These are phyloP conservation scores for Geranium rotundifolium DNA, from an alignment of 345 rosid species.

Conservation along the genomic window DNA sequence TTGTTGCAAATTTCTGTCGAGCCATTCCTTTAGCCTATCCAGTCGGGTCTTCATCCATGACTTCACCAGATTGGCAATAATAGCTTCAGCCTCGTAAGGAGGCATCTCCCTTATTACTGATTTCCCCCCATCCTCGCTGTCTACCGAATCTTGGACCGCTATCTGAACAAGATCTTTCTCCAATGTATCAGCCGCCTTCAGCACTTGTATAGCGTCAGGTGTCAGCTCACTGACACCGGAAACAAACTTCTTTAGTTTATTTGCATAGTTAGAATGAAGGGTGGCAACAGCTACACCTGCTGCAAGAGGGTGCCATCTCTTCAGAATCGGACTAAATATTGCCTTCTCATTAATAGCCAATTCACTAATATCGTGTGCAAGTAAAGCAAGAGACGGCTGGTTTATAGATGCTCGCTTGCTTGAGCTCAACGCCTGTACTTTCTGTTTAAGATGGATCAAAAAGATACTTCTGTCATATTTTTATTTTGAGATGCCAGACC, in stretches of 20 bases:
- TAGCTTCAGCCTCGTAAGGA: slow-evolving; percentile 83
- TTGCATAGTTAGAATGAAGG: slow-evolving; percentile 82
- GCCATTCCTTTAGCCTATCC: slow-evolving; percentile 85
- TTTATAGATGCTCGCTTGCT: slow-evolving; percentile 44
- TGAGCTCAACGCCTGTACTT: slow-evolving; percentile 56
- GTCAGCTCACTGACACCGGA: slow-evolving; percentile 71
- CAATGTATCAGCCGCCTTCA: slow-evolving; percentile 81
- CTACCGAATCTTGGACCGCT: slow-evolving; percentile 89
- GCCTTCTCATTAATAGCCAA: slow-evolving; percentile 73
- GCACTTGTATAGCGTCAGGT: slow-evolving; percentile 82
- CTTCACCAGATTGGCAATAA: slow-evolving; percentile 61
- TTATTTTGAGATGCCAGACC: slow-evolving; percentile 6
- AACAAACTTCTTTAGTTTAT: slow-evolving; percentile 56
- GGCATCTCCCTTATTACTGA: slow-evolving; percentile 95
- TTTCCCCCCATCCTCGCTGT: slow-evolving; percentile 98
- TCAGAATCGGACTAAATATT: slow-evolving; percentile 73
- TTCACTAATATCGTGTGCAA: slow-evolving; percentile 72
- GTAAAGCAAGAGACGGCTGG: slow-evolving; percentile 72
- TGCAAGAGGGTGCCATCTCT: slow-evolving; percentile 90
- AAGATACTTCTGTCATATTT: slow-evolving; percentile 7
- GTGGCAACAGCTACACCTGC: slow-evolving; percentile 95
- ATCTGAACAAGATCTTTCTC: slow-evolving; percentile 98
- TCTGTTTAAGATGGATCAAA: slow-evolving; percentile 33
- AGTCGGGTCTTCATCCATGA: slow-evolving; percentile 73
- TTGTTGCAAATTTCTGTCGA: slow-evolving; percentile 66